phyloP scores from a whole-genome alignment of 163 green algal species.

The Trebouxia gelatinosa region DNA sequence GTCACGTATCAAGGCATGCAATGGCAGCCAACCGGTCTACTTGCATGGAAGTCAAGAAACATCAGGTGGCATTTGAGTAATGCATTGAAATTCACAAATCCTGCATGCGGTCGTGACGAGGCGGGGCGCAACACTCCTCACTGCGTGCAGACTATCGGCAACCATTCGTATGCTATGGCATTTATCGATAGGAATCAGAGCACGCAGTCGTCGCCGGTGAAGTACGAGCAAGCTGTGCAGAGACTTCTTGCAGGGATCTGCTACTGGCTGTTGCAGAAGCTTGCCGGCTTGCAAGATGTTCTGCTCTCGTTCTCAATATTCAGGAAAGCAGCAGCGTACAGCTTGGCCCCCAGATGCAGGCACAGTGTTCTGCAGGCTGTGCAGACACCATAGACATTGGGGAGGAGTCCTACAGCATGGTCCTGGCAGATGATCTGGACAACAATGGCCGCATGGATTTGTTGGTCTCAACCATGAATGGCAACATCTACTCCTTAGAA shows the following conservation, averaged over 20 bases:
- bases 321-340: constrained; percentile 17
- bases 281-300: constrained; percentile 15
- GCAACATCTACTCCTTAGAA: constrained; percentile 88
- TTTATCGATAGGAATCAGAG: neutral
- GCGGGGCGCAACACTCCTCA: neutral
- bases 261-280: constrained; percentile 2
- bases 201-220: neutral
- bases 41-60: too few species aligned
- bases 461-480: constrained; percentile 93
- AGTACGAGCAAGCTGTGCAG: constrained; percentile 6
- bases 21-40: too few species aligned
- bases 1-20: too few species aligned
- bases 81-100: neutral
- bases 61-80: too few species aligned
- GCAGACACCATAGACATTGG: constrained; percentile 89
- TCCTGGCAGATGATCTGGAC: constrained; percentile 92
- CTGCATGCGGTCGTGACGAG: neutral
- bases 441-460: constrained; percentile 83
- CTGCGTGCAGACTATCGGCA: neutral
- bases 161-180: neutral
- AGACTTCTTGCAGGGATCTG: constrained; percentile 2
- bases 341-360: constrained; percentile 4
- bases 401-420: constrained; percentile 77
- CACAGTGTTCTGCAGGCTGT: constrained; percentile 45
- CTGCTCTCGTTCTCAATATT: constrained; percentile 6